Percentiles rank a stretch among this genome's conserved stretches.
Conservation (phyloP, 164 flowering plant genomes). For the Berberis vulgaris region DNA sequence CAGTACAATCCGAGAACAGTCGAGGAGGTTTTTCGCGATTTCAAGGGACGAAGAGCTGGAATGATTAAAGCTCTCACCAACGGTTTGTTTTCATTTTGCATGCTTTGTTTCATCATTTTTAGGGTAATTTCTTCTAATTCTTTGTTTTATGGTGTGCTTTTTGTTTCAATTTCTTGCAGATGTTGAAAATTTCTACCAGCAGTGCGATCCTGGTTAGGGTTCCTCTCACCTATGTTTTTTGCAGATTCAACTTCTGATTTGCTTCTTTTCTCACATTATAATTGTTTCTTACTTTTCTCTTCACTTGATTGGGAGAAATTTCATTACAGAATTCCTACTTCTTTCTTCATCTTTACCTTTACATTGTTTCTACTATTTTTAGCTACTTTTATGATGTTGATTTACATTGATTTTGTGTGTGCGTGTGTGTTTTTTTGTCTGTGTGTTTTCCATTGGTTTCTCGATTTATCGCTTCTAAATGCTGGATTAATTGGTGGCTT, state of each 20-base stretch:
- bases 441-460: no score
- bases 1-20: constrained; percentile 70
- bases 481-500: no score
- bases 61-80: constrained; percentile 69
- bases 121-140: constrained; percentile 1
- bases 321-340: no score
- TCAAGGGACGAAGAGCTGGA: constrained; percentile 66
- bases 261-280: no score
- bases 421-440: no score
- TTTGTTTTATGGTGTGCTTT: not conserved
- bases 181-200: constrained; percentile 58
- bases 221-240: constrained; percentile 1
- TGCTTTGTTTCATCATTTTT: not conserved
- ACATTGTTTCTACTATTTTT: no score
- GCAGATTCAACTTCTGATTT: not conserved
- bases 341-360: no score
- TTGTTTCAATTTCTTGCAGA: constrained; percentile 28
- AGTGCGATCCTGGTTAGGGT: constrained; percentile 65
- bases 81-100: constrained; percentile 20
- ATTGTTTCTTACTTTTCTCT: not conserved
- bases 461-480: no score
- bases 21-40: constrained; percentile 69
- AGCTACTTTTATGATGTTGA: no score
- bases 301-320: no score
- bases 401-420: no score